phyloP scores from a whole-genome alignment of 495 filamentous ascomycete genomes.

The Alectoria sarmentosa region DNA sequence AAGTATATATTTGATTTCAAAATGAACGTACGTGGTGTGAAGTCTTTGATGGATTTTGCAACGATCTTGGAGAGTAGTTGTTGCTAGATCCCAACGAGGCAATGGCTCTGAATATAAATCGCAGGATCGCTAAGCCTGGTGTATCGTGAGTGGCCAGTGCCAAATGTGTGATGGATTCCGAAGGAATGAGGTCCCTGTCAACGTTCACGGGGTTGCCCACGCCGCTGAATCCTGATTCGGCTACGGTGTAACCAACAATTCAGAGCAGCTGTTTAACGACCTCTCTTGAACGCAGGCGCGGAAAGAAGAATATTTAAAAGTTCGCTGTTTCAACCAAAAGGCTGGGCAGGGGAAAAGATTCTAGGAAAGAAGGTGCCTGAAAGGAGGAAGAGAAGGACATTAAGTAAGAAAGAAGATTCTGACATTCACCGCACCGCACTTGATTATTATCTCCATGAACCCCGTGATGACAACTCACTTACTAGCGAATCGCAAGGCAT shows the following conservation, averaged over 20 bases:
- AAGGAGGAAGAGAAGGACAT: slow-evolving; percentile 1
- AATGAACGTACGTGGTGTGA: slow-evolving; percentile 11
- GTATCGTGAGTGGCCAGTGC: slow-evolving; percentile 2
- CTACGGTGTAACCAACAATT: slow-evolving; percentile 2
- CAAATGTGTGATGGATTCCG: slow-evolving; percentile 2
- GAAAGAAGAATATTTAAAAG: neutral
- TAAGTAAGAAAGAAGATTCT: slow-evolving; percentile 6
- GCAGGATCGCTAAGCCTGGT: slow-evolving; percentile 5
- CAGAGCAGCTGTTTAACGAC: neutral
- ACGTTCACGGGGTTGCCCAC: slow-evolving; percentile 5
- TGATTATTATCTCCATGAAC: slow-evolving; percentile 15
- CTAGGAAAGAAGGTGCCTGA: slow-evolving; percentile 2
- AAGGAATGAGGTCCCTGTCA: neutral
- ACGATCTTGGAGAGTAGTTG: neutral
- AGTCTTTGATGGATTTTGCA: slow-evolving; percentile 6
- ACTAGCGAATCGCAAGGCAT: slow-evolving; percentile 10
- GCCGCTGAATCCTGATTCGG: slow-evolving; percentile 7
- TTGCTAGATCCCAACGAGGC: slow-evolving; percentile 9
- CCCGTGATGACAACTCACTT: slow-evolving; percentile 15
- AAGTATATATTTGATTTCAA: slow-evolving; percentile 16
- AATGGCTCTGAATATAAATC: slow-evolving; percentile 11
- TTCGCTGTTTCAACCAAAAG: neutral
- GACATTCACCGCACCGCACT: slow-evolving; percentile 8
- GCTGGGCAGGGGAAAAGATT: neutral
- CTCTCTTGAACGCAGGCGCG: neutral